phyloP scores from a whole-genome alignment of 2,329 filamentous ascomycete species.

The Malbranchea cinnamomea region DNA sequence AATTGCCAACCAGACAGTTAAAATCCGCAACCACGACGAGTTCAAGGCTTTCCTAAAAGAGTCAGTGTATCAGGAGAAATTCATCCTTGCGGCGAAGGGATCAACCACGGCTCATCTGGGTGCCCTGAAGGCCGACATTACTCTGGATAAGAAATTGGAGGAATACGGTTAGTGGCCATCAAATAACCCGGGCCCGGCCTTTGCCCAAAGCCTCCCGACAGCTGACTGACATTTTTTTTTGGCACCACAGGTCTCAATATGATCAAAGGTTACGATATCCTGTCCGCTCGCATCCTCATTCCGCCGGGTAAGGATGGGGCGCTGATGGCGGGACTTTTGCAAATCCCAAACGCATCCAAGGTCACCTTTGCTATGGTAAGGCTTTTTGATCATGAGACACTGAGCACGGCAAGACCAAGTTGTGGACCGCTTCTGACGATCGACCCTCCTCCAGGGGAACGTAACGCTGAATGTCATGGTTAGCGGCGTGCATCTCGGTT shows the following conservation, averaged over 20 bases:
- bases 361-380: constrained; percentile 24
- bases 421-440: neutral
- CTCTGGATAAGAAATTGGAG: constrained; percentile 30
- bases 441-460: constrained; percentile 21
- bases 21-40: constrained; percentile 26
- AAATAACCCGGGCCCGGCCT: neutral
- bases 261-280: constrained; percentile 26
- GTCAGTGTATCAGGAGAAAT: constrained; percentile 25
- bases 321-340: constrained; percentile 31
- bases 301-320: constrained; percentile 24
- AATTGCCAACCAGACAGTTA: constrained; percentile 22
- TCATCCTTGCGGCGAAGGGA: constrained; percentile 26
- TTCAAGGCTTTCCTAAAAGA: constrained; percentile 26
- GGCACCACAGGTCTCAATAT: constrained; percentile 19
- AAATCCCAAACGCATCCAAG: constrained; percentile 32
- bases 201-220: neutral
- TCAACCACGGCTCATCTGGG: constrained; percentile 27
- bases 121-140: constrained; percentile 22
- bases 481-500: constrained; percentile 27
- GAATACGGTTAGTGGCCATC: constrained; percentile 20
- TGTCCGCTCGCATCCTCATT: constrained; percentile 23
- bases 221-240: neutral
- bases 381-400: too few relatives aligned
- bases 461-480: constrained; percentile 31
- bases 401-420: too few relatives aligned